Evolutionary conservation across 441 rosid species (phyloP), one percentile per base, ranked within the genome.

Genomic region (Omphalea diandra): DNA sequence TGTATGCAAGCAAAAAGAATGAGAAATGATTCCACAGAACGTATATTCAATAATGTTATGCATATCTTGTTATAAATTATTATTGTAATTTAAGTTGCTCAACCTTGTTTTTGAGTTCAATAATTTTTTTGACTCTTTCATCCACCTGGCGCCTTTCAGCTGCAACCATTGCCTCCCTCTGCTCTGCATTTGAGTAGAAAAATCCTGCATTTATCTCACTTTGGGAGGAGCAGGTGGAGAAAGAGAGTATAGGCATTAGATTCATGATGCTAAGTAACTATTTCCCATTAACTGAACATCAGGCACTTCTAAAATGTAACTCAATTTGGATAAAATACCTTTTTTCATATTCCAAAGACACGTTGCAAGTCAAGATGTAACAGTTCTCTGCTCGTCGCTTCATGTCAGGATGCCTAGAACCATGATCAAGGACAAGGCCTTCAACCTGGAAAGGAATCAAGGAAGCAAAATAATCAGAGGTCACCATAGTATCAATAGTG

Each of bases 381-480:
- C 99, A 94, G 72, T 92, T 92, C 76, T 94, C 99, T 15, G 98
- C 98, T 68, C 91, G 86, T 7, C 99, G 83, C 83, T 94, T 94
- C 99, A 94, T 94, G 79, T 94, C 99, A 64, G 99, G 99, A 85
- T 94, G 99, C 71, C 99, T 90, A 29, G 99, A 94, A 70, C 98
- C 98, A 82, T 94, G 99, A 71, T 94, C 99, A 67, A 94, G 93
- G 43, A 94, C 99, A 73, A 94, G 97, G 65, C 99, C 97, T 81
- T 94, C 97, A 80, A 94, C 89, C 99, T 94, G 67, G 31, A 69
- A 67, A 62, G 65, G n/a, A 73, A 53, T 2, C 46, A 46, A 59
- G 26, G 9, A 35, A 7, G 5, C 18, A 40, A 58, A 20, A 17
- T 27, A 27, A 54, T 4, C 29, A 26, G 14, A n/a, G 29, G 11